Conservation (phyloP, 169 alveolate genomes). For the Plasmodium gallinaceum region DNA sequence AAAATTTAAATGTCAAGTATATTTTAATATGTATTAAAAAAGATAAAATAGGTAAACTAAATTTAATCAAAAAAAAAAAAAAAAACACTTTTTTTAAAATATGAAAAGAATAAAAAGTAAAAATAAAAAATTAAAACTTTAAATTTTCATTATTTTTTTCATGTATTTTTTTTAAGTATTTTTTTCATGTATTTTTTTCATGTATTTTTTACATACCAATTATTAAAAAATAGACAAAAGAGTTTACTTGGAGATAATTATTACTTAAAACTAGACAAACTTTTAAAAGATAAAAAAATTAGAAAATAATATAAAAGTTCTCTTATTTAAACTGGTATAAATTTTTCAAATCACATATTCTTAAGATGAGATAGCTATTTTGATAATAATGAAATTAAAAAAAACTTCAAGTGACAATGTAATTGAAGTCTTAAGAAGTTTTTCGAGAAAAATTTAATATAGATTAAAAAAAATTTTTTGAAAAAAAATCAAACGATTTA, state of each 20-base stretch:
- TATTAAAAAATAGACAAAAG: constrained; percentile 25
- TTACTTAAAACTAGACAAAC: constrained; percentile 30
- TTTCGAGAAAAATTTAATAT: constrained; percentile 5
- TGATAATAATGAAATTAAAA: constrained; percentile 13
- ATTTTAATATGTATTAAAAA: neutral
- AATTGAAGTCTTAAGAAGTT: constrained; percentile 18
- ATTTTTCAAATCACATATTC: constrained; percentile 30
- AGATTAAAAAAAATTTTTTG: neutral
- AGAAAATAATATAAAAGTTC: constrained; percentile 28
- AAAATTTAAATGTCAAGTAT: constrained; percentile 22
- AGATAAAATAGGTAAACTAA: neutral
- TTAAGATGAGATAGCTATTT: constrained; percentile 45
- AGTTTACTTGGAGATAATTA: constrained; percentile 15
- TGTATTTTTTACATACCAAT: constrained; percentile 14
- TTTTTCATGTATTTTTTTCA: neutral
- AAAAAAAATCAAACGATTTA: neutral
- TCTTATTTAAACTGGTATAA: constrained; percentile 37
- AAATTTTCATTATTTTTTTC: neutral
- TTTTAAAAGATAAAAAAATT: constrained; percentile 11
- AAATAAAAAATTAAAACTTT: too few species aligned
- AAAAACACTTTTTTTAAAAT: neutral
- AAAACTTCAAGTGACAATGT: constrained; percentile 54
- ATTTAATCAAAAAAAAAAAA: neutral
- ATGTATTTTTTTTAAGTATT: neutral
- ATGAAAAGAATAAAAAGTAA: neutral